Percentiles rank a stretch among this genome's conserved stretches.
Conservation (phyloP, 176 grass and related monocot genomes). For the Zizania latifolia region DNA sequence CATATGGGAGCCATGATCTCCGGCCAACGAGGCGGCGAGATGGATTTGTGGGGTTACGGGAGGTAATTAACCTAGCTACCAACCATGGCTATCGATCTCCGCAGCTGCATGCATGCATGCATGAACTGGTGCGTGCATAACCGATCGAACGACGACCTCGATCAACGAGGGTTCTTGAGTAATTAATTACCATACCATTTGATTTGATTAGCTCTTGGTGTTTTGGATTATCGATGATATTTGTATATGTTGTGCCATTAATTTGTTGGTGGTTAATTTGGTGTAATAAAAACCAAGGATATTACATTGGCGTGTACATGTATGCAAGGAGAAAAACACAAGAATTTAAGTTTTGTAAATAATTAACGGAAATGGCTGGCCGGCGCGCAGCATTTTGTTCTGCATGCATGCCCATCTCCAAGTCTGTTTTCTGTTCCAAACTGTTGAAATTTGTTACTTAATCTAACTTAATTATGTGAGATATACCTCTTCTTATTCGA, state of each 20-base stretch:
- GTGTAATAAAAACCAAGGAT: slow-evolving; percentile 44
- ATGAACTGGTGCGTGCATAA: slow-evolving; percentile 4
- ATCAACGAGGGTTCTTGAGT: neutral
- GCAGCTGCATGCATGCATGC: neutral
- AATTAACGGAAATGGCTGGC: too few species aligned
- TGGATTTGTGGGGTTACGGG: slow-evolving; percentile 95
- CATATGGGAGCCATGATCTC: slow-evolving; percentile 62
- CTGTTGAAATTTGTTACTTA: neutral
- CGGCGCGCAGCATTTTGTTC: too few species aligned
- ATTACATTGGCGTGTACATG: slow-evolving; percentile 4
- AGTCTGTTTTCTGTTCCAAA: neutral
- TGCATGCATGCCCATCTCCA: slow-evolving; percentile 1
- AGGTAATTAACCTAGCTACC: slow-evolving; percentile 32
- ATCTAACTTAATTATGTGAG: neutral
- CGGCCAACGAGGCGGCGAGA: slow-evolving; percentile 66
- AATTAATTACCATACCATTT: slow-evolving; percentile 12
- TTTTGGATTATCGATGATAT: neutral
- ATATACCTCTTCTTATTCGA: neutral
- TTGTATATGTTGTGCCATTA: slow-evolving; percentile 38
- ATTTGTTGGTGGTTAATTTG: slow-evolving; percentile 24
- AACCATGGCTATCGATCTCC: neutral
- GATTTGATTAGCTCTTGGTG: slow-evolving; percentile 40
- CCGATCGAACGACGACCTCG: too few species aligned
- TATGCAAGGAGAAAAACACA: neutral
- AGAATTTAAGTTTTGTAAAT: slow-evolving; percentile 1